phyloP scores from a whole-genome alignment of 1,284 basidiomycete species.

The Inonotus hispidus region DNA sequence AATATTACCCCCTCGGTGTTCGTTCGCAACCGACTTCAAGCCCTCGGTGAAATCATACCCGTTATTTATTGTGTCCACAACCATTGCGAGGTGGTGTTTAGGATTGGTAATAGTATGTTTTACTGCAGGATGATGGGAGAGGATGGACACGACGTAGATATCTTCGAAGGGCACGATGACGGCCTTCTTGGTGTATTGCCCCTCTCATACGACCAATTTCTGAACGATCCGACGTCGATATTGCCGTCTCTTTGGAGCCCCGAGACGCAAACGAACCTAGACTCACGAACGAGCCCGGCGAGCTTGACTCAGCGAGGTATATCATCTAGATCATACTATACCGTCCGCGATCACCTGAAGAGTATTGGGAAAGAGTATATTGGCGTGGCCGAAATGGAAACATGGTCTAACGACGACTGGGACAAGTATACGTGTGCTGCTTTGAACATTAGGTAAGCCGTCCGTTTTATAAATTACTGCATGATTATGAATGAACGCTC shows the following conservation, averaged over 20 bases:
- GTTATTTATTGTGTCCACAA: not conserved
- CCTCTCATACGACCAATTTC: not conserved
- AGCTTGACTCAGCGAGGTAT: not conserved
- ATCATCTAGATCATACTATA: not conserved
- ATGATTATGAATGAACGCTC: too few species aligned
- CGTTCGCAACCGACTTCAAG: not conserved
- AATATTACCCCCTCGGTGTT: not conserved
- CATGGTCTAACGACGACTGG: not conserved
- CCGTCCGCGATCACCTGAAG: not conserved
- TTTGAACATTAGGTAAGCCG: too few species aligned
- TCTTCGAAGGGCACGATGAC: not conserved
- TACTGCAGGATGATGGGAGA: not conserved
- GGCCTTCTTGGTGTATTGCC: not conserved
- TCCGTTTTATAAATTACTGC: too few species aligned
- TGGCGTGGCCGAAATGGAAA: not conserved
- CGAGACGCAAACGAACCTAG: not conserved
- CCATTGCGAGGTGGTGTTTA: slow-evolving; percentile 4
- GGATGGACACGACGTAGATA: not conserved
- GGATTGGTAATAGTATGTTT: slow-evolving; percentile 2
- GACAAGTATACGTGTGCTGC: not conserved
- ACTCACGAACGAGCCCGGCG: not conserved
- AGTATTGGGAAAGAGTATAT: not conserved
- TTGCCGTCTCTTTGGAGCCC: not conserved
- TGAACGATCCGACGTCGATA: not conserved
- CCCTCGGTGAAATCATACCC: slow-evolving; percentile 4